Evolutionary conservation across 1,284 basidiomycete genomes (phyloP).

Genomic region (Exobasidium cylindrosporum): DNA sequence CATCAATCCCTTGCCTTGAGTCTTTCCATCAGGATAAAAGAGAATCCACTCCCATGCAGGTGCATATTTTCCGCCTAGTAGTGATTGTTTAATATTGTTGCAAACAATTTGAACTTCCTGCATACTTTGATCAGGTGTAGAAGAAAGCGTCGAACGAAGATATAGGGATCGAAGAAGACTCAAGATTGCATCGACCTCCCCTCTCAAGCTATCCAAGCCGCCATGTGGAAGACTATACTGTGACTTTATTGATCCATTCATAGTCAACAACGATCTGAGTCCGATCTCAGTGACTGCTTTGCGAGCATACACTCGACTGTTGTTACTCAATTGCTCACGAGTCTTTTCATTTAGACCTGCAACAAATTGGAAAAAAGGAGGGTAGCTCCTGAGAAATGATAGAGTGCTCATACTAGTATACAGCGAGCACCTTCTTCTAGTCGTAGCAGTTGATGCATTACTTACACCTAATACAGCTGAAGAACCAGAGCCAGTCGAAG

Average conservation of each 20-base stretch:
- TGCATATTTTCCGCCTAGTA: not conserved
- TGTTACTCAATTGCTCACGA: conserved; percentile 25
- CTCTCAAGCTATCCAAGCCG: not conserved
- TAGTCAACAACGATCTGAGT: conserved; percentile 24
- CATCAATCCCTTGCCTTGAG: not conserved
- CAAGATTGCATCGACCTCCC: not conserved
- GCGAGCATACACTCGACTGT: conserved; percentile 32
- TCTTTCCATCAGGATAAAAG: not conserved
- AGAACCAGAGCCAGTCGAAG: conserved; percentile 15
- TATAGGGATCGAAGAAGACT: conserved; percentile 1
- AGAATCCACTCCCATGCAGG: not conserved
- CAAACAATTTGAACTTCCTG: not conserved
- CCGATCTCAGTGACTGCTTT: conserved; percentile 38
- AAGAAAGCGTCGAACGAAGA: not conserved
- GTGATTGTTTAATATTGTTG: not conserved
- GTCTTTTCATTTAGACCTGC: conserved; percentile 6
- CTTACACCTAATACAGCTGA: conserved; percentile 30
- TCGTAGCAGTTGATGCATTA: conserved; percentile 34
- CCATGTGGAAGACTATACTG: conserved; percentile 3
- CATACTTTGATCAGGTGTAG: not conserved
- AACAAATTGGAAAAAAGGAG: conserved; percentile 19
- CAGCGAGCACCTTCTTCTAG: conserved; percentile 27
- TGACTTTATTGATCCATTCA: not conserved
- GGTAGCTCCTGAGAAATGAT: conserved; percentile 24
- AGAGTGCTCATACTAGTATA: conserved; percentile 23